Evolutionary conservation across 169 alveolate genomes (phyloP).

Genomic region (Eimeria necatrix): DNA sequence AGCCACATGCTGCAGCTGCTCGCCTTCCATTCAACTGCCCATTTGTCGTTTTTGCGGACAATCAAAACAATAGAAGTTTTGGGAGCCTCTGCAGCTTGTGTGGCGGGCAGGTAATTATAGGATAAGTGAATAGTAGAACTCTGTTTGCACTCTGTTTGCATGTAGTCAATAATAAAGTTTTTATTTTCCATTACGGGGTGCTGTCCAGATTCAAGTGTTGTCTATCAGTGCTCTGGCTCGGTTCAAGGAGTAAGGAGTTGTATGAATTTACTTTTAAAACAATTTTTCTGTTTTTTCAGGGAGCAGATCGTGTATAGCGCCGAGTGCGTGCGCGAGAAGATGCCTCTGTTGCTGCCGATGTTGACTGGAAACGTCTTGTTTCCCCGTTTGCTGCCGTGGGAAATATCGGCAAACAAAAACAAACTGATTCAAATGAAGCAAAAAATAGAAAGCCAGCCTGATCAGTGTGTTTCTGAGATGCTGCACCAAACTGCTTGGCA

Average conservation of each 20-base stretch:
- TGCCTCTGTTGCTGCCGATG: constrained; percentile 90
- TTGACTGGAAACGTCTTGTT: constrained; percentile 92
- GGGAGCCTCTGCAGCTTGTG: constrained; percentile 91
- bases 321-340: constrained; percentile 89
- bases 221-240: too few species aligned
- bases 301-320: constrained; percentile 87
- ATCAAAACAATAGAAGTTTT: constrained; percentile 92
- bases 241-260: too few species aligned
- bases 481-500: constrained; percentile 92
- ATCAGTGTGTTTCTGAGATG: constrained; percentile 89
- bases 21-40: constrained; percentile 93
- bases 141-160: too few species aligned
- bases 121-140: too few species aligned
- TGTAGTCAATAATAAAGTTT: too few species aligned
- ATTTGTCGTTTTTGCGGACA: constrained; percentile 91
- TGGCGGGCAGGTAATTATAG: constrained; percentile 84
- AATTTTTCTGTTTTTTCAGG: neutral
- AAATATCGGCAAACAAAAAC: constrained; percentile 83
- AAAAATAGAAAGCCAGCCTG: constrained; percentile 84
- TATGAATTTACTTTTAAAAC: too few species aligned
- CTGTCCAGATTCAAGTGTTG: too few species aligned
- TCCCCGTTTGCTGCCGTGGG: constrained; percentile 93
- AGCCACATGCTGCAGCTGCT: constrained; percentile 91
- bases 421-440: neutral
- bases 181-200: too few species aligned